These are phyloP conservation scores for Solanum pinnatisectum DNA, from an alignment of 257 asterid species.

Conservation along the genomic window DNA sequence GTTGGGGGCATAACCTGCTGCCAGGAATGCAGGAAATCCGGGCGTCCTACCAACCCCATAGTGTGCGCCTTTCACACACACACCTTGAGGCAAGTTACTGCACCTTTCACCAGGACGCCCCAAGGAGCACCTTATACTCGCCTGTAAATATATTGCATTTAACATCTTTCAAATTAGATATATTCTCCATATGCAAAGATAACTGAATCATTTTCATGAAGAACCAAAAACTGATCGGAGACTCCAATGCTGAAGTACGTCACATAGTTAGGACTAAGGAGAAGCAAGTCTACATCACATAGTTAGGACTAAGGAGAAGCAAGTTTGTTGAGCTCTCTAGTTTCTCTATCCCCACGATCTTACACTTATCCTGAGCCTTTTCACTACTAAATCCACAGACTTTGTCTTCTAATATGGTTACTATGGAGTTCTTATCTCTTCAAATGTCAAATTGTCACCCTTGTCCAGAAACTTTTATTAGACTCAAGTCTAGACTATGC, in stretches of 20 bases:
- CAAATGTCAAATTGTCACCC: not conserved
- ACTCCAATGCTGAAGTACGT: not conserved
- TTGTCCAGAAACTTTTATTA: not conserved
- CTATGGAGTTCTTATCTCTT: not conserved
- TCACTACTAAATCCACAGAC: not conserved
- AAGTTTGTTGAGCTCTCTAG: not conserved
- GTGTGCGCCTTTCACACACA: not conserved
- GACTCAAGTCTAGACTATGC: not conserved
- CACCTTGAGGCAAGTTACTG: not conserved
- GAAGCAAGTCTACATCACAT: not conserved
- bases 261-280: too few relatives aligned
- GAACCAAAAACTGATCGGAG: not conserved
- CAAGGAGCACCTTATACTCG: not conserved
- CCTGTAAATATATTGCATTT: not conserved
- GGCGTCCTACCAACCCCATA: not conserved
- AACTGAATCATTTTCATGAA: not conserved
- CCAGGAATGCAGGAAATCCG: not conserved
- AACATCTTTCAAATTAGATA: not conserved
- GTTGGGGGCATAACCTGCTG: not conserved
- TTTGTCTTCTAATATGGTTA: not conserved
- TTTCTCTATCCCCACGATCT: not conserved
- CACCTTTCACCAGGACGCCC: not conserved
- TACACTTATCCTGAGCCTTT: not conserved
- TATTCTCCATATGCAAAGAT: not conserved
- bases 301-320: not conserved